Base-by-base conservation (phyloP, 1,284 basidiomycete species). In the Rhodofomes roseus region DNA sequence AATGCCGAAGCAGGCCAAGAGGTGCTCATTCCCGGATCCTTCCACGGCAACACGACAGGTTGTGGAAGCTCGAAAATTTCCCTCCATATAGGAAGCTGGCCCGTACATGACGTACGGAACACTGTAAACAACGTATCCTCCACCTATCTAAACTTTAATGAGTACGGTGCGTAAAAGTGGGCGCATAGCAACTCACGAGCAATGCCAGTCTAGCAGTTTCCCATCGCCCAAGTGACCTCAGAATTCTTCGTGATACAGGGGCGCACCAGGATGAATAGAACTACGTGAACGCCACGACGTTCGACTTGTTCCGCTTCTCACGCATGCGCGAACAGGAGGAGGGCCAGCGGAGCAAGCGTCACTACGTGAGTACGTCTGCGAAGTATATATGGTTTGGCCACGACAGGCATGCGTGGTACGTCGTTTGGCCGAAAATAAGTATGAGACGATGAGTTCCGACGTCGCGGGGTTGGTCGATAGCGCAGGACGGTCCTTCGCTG, bases 281-380 rank as follows among this genome's bases (percentile, higher is more conserved):
- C 37, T 81, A 81, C 62, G 64, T 68, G 11, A 66, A 79, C 44
- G 70, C 78, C 2, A 51, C 69, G 22, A 66, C 59, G 4, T 82
- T 79, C 63, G 56, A 79, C 55, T 68, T 77, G 1, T 80, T 79
- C 60, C 73, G 79, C 16, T 83, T 81, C 64, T 70, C 75, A 18
- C 73, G 76, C 27, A 62, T 77, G 57, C 70, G 76, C 50, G 68
- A 71, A 5, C 60, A 63, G 7, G 57, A 62, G 7, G 34, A 36
- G 6, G 60, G 57, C 5, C 61, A 65, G 46, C 58, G 55, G 5
- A 52, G 40, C 14, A 65, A 63, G 48, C 63, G 70, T 31, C 70
- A 70, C 41, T 63, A 63, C 36, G 66, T 68, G 31, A 56, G 60
- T 18, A 67, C 67, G 12, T 63, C 51, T 12, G 14, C 59, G 18